phyloP scores from a whole-genome alignment of 495 filamentous ascomycete species.

The Bryoglossum gracile region DNA sequence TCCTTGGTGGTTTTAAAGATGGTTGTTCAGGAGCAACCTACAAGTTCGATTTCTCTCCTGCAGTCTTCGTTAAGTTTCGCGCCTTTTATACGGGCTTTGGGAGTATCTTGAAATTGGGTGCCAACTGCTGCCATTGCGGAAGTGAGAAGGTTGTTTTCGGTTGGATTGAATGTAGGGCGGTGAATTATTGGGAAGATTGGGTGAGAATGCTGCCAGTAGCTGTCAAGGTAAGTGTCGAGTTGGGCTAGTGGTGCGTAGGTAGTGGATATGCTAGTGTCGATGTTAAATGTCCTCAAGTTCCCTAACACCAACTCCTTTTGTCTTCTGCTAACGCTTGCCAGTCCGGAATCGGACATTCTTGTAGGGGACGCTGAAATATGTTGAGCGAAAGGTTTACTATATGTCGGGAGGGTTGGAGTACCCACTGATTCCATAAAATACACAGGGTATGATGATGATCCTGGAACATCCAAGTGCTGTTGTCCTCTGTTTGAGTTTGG shows the following conservation, averaged over 20 bases:
- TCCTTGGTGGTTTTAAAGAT: not conserved
- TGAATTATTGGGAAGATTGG: conserved; percentile 22
- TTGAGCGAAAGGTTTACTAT: conserved; percentile 23
- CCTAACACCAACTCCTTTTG: not conserved
- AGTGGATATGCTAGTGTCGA: not conserved
- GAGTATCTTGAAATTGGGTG: conserved; percentile 22
- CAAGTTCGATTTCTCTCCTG: conserved; percentile 15
- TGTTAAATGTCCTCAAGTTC: not conserved
- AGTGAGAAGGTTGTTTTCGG: conserved; percentile 13
- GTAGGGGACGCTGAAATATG: conserved; percentile 19
- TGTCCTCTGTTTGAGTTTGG: conserved; percentile 4
- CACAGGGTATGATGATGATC: conserved; percentile 12
- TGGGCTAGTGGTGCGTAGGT: conserved; percentile 1
- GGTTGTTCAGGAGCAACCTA: conserved; percentile 7
- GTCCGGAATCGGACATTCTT: conserved; percentile 10
- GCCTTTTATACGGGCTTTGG: conserved; percentile 18
- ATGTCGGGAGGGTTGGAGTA: conserved; percentile 24
- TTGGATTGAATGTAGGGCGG: conserved; percentile 17
- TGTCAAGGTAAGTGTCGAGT: conserved; percentile 19
- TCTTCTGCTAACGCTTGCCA: conserved; percentile 9
- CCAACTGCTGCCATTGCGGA: conserved; percentile 24
- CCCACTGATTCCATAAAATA: conserved; percentile 25
- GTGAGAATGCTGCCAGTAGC: conserved; percentile 20
- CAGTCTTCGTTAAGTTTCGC: conserved; percentile 17
- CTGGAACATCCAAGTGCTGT: conserved; percentile 19